phyloP scores from a whole-genome alignment of 352 stramenopile genomes.

The Globisporangium mamillatum region DNA sequence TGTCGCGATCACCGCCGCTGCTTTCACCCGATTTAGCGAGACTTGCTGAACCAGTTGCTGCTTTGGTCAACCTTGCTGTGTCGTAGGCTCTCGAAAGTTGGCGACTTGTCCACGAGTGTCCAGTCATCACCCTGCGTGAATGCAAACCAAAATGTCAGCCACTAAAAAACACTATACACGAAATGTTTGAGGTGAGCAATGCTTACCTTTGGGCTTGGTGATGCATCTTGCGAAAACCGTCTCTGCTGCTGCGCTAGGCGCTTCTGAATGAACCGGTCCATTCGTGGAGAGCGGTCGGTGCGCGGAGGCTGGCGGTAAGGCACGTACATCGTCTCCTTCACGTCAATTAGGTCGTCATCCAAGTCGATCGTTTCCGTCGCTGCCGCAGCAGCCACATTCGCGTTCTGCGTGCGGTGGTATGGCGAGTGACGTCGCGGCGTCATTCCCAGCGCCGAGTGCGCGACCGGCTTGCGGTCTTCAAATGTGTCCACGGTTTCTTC shows the following conservation, averaged over 20 bases:
- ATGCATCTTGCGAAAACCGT: constrained; percentile 28
- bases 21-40: background rate
- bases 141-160: background rate
- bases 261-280: constrained; percentile 21
- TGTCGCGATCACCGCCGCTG: background rate
- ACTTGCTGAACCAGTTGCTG: constrained; percentile 48
- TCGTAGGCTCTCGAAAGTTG: constrained; percentile 58
- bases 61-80: constrained; percentile 37
- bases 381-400: constrained; percentile 35
- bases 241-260: constrained; percentile 22
- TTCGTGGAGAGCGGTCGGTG: constrained; percentile 25
- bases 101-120: constrained; percentile 77
- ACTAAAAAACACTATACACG: background rate
- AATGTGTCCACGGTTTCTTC: constrained; percentile 15
- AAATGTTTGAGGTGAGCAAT: too few relatives aligned
- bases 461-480: constrained; percentile 7
- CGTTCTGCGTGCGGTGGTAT: constrained; percentile 50
- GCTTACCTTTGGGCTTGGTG: constrained; percentile 50
- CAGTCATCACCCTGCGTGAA: constrained; percentile 53
- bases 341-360: constrained; percentile 50
- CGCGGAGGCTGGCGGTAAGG: constrained; percentile 36
- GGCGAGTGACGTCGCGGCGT: constrained; percentile 16
- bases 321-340: constrained; percentile 52
- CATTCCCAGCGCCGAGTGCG: constrained; percentile 12
- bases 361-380: constrained; percentile 37